These are phyloP conservation scores for Teratosphaeria destructans DNA, from an alignment of 2,329 filamentous ascomycete genomes.

Conservation along the genomic window DNA sequence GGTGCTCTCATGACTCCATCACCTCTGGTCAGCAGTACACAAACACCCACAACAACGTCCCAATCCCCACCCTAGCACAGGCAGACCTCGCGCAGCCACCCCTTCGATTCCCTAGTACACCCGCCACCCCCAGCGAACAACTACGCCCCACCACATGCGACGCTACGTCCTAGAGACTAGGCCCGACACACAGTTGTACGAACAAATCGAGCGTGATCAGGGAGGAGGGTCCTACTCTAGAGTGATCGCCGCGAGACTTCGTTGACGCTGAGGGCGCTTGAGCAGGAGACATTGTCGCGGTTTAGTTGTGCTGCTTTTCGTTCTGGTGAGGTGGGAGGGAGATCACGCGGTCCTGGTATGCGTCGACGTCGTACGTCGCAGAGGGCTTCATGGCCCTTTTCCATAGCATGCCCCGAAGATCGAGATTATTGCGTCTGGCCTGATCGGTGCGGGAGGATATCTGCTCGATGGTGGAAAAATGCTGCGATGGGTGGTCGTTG, in stretches of 20 bases:
- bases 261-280: not conserved
- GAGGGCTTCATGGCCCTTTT: not conserved
- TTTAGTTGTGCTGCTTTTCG: not conserved
- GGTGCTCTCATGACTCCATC: too few relatives aligned
- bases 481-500: not conserved
- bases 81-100: conserved; percentile 30
- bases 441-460: not conserved
- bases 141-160: conserved; percentile 58
- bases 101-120: conserved; percentile 59
- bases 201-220: conserved; percentile 58
- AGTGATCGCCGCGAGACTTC: not conserved
- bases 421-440: not conserved
- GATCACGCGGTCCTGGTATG: not conserved
- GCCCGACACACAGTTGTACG: conserved; percentile 65
- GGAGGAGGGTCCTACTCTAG: not conserved
- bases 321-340: not conserved
- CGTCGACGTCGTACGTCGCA: not conserved
- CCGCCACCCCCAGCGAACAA: conserved; percentile 60
- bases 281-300: not conserved
- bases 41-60: conserved; percentile 50
- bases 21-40: not conserved
- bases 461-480: not conserved
- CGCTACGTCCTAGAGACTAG: conserved; percentile 69
- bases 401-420: not conserved
- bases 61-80: conserved; percentile 33